A percentile compares a stretch with the other conserved stretches of the same genome.
These are phyloP conservation scores for Gleditsia sinensis DNA, from an alignment of 306 rosid species.

Conservation along the genomic window DNA sequence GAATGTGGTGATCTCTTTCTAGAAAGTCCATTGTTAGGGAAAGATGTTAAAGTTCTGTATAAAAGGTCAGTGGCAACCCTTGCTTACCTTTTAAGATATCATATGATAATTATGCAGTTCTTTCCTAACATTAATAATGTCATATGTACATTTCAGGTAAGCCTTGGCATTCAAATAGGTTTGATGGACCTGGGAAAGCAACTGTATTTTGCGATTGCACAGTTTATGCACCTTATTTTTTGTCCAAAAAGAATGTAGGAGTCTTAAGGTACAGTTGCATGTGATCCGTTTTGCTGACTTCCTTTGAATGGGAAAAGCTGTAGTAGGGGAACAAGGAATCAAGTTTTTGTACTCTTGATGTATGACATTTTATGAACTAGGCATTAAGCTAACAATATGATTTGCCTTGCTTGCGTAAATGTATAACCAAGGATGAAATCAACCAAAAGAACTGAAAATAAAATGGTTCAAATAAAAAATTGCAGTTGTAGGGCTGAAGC, in stretches of 20 bases:
- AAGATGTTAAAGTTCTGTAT: slow-evolving; percentile 68
- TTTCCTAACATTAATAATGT: slow-evolving; percentile 26
- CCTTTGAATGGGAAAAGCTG: too few species aligned
- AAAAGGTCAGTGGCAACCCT: slow-evolving; percentile 61
- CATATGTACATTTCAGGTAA: slow-evolving; percentile 58
- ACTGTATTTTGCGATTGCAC: not conserved
- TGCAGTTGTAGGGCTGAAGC: not conserved
- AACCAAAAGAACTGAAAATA: not conserved
- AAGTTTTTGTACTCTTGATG: not conserved
- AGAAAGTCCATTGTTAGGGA: slow-evolving; percentile 55
- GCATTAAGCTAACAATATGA: too few species aligned
- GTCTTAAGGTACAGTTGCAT: not conserved
- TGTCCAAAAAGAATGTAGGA: slow-evolving; percentile 6
- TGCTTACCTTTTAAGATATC: not conserved
- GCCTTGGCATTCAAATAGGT: slow-evolving; percentile 5
- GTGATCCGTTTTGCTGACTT: too few species aligned
- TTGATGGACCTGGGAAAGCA: not conserved
- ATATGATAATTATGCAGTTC: not conserved
- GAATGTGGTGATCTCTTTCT: slow-evolving; percentile 75
- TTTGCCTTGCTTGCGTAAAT: too few species aligned
- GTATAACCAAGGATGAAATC: too few species aligned
- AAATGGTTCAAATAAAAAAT: not conserved
- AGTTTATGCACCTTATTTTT: not conserved
- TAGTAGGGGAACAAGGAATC: not conserved
- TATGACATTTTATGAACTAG: slow-evolving; percentile 1